phyloP scores from a whole-genome alignment of 139 green algal species.

The Chlamydomonas sphaeroides region DNA sequence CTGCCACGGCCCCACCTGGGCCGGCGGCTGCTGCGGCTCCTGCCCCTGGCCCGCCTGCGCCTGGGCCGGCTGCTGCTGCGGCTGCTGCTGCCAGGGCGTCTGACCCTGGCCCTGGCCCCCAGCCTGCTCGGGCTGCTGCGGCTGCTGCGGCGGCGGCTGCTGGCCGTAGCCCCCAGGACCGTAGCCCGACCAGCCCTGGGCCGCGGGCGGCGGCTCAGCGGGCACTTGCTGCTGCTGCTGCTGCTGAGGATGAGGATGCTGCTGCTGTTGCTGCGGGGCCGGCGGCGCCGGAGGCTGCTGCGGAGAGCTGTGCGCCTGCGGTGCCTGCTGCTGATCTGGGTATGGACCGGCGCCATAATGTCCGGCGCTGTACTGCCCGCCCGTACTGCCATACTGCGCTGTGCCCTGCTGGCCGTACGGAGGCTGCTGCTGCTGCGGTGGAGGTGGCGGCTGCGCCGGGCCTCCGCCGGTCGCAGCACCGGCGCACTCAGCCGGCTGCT shows the following conservation, averaged over 20 bases:
- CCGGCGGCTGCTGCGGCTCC: neutral
- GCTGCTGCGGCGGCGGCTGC: neutral
- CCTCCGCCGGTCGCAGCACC: no score
- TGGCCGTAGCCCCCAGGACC: no score
- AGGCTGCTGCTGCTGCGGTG: neutral
- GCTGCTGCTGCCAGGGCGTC: neutral
- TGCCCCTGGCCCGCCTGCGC: neutral
- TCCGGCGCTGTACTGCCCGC: no score
- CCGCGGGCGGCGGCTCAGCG: neutral
- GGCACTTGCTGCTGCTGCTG: neutral
- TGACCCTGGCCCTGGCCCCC: neutral
- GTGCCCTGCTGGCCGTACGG: neutral
- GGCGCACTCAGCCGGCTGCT: no score
- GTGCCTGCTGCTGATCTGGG: no score
- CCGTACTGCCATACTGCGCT: no score
- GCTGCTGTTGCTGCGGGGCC: neutral
- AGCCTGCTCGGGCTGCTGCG: neutral
- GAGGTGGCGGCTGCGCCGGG: no score
- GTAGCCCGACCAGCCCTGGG: no score
- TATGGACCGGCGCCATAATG: no score
- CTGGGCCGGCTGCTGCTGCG: neutral
- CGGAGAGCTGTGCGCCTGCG: neutral
- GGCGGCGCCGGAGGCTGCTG: no score
- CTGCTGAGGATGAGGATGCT: neutral
- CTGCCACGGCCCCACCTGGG: neutral